Conservation (phyloP, 495 filamentous ascomycete genomes). For the Aspergillus heteromorphus region DNA sequence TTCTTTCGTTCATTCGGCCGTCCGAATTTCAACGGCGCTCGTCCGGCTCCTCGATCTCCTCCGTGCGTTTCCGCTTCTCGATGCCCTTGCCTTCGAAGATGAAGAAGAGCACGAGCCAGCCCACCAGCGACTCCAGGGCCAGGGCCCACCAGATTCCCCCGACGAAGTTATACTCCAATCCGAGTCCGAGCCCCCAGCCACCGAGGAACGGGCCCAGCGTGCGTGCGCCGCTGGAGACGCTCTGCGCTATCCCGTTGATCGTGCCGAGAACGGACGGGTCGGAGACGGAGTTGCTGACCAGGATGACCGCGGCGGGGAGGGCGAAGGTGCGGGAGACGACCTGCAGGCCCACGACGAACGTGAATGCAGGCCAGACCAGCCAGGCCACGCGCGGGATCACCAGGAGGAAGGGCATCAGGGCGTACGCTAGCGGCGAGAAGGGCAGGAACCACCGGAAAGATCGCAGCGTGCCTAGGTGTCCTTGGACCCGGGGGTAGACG, state of each 20-base stretch:
- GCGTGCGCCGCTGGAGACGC: slow-evolving; percentile 52
- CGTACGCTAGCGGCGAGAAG: slow-evolving; percentile 62
- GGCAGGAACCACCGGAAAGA: slow-evolving; percentile 55
- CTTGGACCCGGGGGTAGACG: slow-evolving; percentile 59
- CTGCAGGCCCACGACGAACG: slow-evolving; percentile 57
- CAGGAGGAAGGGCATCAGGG: slow-evolving; percentile 61
- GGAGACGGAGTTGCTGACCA: slow-evolving; percentile 66
- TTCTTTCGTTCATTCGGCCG: too few relatives aligned
- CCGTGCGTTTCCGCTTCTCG: slow-evolving; percentile 20
- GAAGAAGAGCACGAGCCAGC: slow-evolving; percentile 44
- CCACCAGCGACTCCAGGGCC: slow-evolving; percentile 46
- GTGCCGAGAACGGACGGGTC: slow-evolving; percentile 58
- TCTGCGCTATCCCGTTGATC: slow-evolving; percentile 64
- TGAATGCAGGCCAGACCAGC: slow-evolving; percentile 54
- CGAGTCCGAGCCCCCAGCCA: slow-evolving; percentile 58
- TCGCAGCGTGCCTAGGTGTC: slow-evolving; percentile 55
- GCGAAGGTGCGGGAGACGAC: slow-evolving; percentile 69
- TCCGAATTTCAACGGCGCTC: neutral
- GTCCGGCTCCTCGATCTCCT: slow-evolving; percentile 18
- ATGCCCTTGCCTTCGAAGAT: slow-evolving; percentile 52
- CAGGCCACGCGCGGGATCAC: slow-evolving; percentile 44
- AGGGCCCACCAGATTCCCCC: slow-evolving; percentile 68
- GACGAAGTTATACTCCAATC: slow-evolving; percentile 59
- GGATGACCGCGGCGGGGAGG: slow-evolving; percentile 60
- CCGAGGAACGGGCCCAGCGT: slow-evolving; percentile 63